Evolutionary conservation across 1,284 basidiomycete species (phyloP), one percentile per base, ranked within the genome.

Genomic region (Leccinum pachyderme): DNA sequence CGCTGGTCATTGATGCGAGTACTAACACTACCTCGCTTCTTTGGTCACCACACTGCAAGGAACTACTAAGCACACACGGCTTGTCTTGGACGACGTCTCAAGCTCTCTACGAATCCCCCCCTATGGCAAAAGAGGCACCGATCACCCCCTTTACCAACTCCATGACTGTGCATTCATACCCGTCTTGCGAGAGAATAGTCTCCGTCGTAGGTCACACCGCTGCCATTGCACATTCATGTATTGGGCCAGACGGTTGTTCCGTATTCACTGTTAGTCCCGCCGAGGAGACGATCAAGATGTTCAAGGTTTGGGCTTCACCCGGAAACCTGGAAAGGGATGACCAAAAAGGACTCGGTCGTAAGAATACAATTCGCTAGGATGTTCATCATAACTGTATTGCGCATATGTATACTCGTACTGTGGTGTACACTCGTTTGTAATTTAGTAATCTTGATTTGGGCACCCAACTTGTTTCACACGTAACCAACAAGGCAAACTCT

Each of bases 31-130:
- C 90, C 3, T 89, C 89, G 4, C 74, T 97, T 18, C 83, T 93
- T 60, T 97, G 90, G 77, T 91, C 91, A 11, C 83, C 87, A 3
- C 87, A 94, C 65, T 87, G 89, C 66, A 92, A 93, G 62, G 95
- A 97, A 68, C 75, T 97, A 28, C 75, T 96, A n/a, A 90, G 86
- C 43, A 91, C 92, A 0, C 92, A 95, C 65, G 92, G 92, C 66
- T 63, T 67, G n/a, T 70, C 69, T 35, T 81, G 51, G 71, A 63
- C 66, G n/a, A 61, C 57, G 31, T 57, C 64, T 48, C 63, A 71
- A 50, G 33, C 50, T 24, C 50, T 59, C 27, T 54, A 56, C 15
- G 60, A 59, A 8, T 57, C 47, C 29, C 63, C 59, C 11, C 63
- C 63, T 25, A 49, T 57, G 0, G 41, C 52, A 22, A 64, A 64